Evolutionary conservation across 371 early-diverging fungal genomes (phyloP), one percentile per base, ranked within the genome.

Genomic region (Neoconidiobolus thromboides): DNA sequence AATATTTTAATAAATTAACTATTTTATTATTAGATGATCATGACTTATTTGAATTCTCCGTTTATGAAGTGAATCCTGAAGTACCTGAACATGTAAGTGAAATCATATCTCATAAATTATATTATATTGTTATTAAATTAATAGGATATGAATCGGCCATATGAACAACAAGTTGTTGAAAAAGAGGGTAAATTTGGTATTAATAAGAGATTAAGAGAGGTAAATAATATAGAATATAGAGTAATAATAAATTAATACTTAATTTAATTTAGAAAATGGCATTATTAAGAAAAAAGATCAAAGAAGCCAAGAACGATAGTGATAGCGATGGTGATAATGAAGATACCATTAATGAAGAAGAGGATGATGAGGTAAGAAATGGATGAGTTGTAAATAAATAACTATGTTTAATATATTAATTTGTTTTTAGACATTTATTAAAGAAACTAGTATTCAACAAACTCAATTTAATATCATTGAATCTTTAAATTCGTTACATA

Each of bases 41-140:
- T 66, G 89, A 88, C 65, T 60, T 89, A 41, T 67, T 76, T 14
- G 73, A 82, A 1, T 80, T 89, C 60, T 86, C 87, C 51, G 73
- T 78, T 0, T 84, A 73, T 60, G 83, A 91, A 62, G 66, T 86
- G 38, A 79, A 88, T 62, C 89, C 89, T 38, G 72, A 74, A 1
- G 62, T 69, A 10, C 74, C 73, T 46, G 47, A 57, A 38, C 62
- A 70, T 61, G 81, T 78, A 76, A 62, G 55, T 3, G 1, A 2
- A 26, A 9, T 40, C 2, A 3, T 53, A 10, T 54, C 15, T 52
- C n/a, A 51, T 46, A 54, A 38, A 49, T 43, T 50, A 14, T 50
- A 9, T 9, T 54, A 54, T 14, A 7, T 38, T 37, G 10, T 41
- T 41, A 9, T 41, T 54, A 36, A 26, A 5, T 14, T 9, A 0